A percentile compares a stretch with the other conserved stretches of the same genome.
These are phyloP conservation scores for Trypanosomatidae sp. DNA, from an alignment of 208 protist genomes.

Conservation along the genomic window DNA sequence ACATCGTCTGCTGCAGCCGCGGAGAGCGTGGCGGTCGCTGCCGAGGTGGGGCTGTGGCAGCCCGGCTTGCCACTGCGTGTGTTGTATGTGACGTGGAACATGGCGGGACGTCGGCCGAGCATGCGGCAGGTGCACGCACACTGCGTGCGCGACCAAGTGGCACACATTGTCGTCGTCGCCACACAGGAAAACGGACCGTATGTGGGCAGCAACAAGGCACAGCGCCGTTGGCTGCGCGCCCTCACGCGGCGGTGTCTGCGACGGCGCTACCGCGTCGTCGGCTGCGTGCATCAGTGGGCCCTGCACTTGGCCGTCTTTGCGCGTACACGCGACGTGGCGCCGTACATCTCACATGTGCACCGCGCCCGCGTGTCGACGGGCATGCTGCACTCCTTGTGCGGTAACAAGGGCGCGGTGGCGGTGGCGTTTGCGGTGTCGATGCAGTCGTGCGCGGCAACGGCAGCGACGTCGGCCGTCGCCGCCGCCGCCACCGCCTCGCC, in stretches of 20 bases:
- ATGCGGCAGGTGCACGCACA: conserved; percentile 28
- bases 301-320: conserved; percentile 78
- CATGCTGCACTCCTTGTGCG: conserved; percentile 40
- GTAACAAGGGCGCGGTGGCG: conserved; percentile 91
- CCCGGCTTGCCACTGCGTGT: conserved; percentile 64
- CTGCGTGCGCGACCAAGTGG: conserved; percentile 72
- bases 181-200: conserved; percentile 78
- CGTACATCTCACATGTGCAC: conserved; percentile 35
- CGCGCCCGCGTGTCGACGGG: conserved; percentile 33
- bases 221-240: conserved; percentile 26
- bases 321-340: conserved; percentile 36
- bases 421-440: conserved; percentile 56
- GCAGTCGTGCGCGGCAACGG: neutral
- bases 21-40: conserved; percentile 6
- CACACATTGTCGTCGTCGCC: conserved; percentile 62
- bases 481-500: too few species aligned
- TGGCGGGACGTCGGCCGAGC: conserved; percentile 28
- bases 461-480: neutral
- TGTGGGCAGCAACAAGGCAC: conserved; percentile 21
- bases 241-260: conserved; percentile 26
- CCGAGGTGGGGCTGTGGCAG: conserved; percentile 21
- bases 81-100: conserved; percentile 75
- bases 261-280: conserved; percentile 38
- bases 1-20: too few species aligned
- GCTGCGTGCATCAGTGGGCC: conserved; percentile 48